Evolutionary conservation across 192 early-diverging fungal genomes (phyloP).

Genomic region (Gigaspora rosea): DNA sequence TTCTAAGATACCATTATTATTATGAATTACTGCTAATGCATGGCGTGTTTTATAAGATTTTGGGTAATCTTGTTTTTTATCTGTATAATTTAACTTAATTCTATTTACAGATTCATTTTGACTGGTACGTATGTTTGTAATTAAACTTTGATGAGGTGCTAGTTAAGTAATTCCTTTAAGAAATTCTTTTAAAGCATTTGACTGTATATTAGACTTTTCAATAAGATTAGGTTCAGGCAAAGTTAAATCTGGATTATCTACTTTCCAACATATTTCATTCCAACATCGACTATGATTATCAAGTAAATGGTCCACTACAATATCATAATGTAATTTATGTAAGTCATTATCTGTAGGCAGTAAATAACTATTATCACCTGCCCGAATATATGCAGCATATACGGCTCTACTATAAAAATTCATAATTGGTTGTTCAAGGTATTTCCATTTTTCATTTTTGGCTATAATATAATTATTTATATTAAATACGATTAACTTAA

Average conservation of each 20-base stretch:
- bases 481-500: not conserved
- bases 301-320: not conserved
- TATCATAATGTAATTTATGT: not conserved
- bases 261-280: not conserved
- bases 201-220: no score
- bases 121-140: not conserved
- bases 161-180: not conserved
- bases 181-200: not conserved
- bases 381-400: not conserved
- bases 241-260: not conserved
- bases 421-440: not conserved
- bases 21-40: constrained; percentile 6
- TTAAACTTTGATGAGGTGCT: not conserved
- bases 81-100: not conserved
- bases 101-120: not conserved
- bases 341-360: not conserved
- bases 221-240: not conserved
- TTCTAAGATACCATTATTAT: constrained; percentile 9
- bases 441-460: not conserved
- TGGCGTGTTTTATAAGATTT: not conserved
- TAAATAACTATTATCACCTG: not conserved
- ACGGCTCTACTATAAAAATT: not conserved
- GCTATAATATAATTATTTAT: not conserved
- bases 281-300: not conserved
- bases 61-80: not conserved